Evolutionary conservation across 768 basidiomycete genomes (phyloP).

Genomic region (Strobilomyces dryophilus): DNA sequence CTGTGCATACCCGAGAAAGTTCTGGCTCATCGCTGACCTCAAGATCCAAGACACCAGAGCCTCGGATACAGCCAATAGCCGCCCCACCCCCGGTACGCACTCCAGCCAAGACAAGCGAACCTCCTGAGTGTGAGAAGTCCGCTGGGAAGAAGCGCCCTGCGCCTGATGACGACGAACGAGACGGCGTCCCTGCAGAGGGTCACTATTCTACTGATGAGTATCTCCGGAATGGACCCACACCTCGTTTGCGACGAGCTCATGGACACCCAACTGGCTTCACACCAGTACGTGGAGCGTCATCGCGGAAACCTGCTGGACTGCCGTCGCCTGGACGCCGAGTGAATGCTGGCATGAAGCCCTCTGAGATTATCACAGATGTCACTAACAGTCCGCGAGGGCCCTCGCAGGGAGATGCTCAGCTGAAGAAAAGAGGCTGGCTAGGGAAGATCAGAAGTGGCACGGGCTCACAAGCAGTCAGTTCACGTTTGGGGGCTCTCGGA

Average conservation of each 20-base stretch:
- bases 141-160: slow-evolving; percentile 67
- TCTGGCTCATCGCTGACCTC: slow-evolving; percentile 43
- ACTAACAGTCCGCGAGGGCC: slow-evolving; percentile 58
- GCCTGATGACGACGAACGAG: slow-evolving; percentile 71
- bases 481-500: slow-evolving; percentile 20
- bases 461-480: slow-evolving; percentile 15
- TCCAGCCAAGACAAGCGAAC: slow-evolving; percentile 37
- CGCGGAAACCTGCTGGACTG: slow-evolving; percentile 29
- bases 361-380: slow-evolving; percentile 47
- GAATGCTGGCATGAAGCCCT: slow-evolving; percentile 37
- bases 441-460: slow-evolving; percentile 58
- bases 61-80: slow-evolving; percentile 12
- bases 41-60: slow-evolving; percentile 55
- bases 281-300: slow-evolving; percentile 52
- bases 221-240: slow-evolving; percentile 42
- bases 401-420: slow-evolving; percentile 18
- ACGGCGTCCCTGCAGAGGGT: slow-evolving; percentile 65
- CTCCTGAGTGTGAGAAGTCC: slow-evolving; percentile 35
- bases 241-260: slow-evolving; percentile 57
- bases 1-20: slow-evolving; percentile 23
- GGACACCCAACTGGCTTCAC: slow-evolving; percentile 67
- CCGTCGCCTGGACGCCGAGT: slow-evolving; percentile 49
- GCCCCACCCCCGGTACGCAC: slow-evolving; percentile 40
- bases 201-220: slow-evolving; percentile 40
- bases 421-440: slow-evolving; percentile 63